Conservation (phyloP, 2,329 filamentous ascomycete species). For the Xylariaceae sp. region DNA sequence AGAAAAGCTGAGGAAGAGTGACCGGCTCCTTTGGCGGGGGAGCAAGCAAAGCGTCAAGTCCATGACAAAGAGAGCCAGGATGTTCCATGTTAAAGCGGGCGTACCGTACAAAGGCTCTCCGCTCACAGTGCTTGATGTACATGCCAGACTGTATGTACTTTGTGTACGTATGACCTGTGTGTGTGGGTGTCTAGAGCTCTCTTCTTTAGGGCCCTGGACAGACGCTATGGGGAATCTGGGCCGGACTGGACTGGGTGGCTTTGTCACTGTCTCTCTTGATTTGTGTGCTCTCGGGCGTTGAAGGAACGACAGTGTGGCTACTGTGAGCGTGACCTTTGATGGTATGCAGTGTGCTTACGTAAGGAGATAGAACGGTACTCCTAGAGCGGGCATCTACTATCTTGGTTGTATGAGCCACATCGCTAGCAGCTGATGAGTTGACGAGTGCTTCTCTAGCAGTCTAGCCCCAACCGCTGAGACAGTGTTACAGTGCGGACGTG, state of each 20-base stretch:
- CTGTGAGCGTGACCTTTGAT: conserved; percentile 22
- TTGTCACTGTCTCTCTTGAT: conserved; percentile 7
- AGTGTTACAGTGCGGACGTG: conserved; percentile 9
- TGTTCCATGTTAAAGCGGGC: too few species aligned
- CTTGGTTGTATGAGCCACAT: conserved; percentile 2
- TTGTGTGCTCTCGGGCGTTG: neutral
- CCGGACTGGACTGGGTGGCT: conserved; percentile 6
- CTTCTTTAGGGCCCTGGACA: conserved; percentile 1
- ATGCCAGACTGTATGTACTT: too few species aligned
- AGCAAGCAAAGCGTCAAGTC: conserved; percentile 5
- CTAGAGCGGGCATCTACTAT: conserved; percentile 4
- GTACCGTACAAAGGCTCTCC: too few species aligned
- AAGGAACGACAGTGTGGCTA: conserved; percentile 17
- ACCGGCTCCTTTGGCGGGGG: conserved; percentile 10
- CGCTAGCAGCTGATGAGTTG: conserved; percentile 12
- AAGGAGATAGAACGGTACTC: conserved; percentile 23
- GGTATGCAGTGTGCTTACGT: too few species aligned
- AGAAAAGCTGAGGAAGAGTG: conserved; percentile 8
- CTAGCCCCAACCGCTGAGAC: conserved; percentile 11
- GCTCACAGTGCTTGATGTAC: too few species aligned
- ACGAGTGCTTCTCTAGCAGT: conserved; percentile 4
- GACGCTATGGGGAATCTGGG: conserved; percentile 6
- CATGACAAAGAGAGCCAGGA: conserved; percentile 12
- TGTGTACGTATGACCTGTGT: too few species aligned
- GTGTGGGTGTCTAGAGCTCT: too few species aligned